Percentiles rank a stretch among this genome's conserved stretches.
Evolutionary conservation across 176 grass and related monocot genomes (phyloP).

Genomic region (Cocos nucifera): DNA sequence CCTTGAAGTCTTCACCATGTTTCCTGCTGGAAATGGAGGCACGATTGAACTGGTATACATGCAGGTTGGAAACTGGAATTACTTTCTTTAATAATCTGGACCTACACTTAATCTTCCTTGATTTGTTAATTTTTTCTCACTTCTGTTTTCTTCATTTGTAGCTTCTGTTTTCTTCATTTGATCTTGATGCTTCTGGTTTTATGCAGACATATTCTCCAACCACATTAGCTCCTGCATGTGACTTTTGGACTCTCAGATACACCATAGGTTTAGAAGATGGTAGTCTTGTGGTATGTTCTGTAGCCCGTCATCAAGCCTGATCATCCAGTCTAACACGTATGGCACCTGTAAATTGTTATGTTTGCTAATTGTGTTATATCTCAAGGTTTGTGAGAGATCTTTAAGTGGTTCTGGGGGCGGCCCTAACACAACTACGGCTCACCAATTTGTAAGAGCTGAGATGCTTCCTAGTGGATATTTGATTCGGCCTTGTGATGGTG

Average conservation of each 20-base stretch:
- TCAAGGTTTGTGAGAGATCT: conserved; percentile 92
- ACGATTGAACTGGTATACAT: conserved; percentile 85
- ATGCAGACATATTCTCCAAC: conserved; percentile 91
- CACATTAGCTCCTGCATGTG: conserved; percentile 82
- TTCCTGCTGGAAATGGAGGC: conserved; percentile 92
- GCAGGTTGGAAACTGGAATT: conserved; percentile 49
- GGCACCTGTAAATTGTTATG: background rate
- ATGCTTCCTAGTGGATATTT: conserved; percentile 94
- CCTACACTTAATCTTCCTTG: background rate
- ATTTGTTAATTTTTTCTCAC: background rate
- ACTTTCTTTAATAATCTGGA: conserved; percentile 2
- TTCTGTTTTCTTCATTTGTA: background rate
- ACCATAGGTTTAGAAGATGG: conserved; percentile 75
- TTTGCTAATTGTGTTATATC: conserved; percentile 14
- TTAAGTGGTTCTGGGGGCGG: conserved; percentile 78
- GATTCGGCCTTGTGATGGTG: conserved; percentile 80
- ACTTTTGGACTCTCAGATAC: conserved; percentile 97
- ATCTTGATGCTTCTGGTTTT: background rate
- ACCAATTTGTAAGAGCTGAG: conserved; percentile 96
- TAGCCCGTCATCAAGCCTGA: background rate
- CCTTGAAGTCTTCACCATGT: conserved; percentile 73
- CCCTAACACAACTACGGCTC: conserved; percentile 43
- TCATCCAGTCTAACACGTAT: too few species aligned
- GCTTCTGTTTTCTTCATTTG: conserved; percentile 8
- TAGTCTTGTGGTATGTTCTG: conserved; percentile 62